Base-by-base conservation (phyloP, 148 eudicot species). In the Diospyros kaki region DNA sequence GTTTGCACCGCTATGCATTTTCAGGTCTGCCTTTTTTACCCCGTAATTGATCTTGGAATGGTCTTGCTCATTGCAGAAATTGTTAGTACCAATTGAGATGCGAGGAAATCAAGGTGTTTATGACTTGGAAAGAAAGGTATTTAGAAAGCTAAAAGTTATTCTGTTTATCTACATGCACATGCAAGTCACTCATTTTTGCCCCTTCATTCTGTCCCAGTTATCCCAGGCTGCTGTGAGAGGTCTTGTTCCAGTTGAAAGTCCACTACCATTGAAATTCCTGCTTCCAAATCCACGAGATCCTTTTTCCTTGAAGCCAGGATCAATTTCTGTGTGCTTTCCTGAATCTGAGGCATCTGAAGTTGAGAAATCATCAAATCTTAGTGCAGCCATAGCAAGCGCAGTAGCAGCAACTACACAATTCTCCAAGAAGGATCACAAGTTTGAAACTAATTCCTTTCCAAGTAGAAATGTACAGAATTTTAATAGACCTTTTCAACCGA, bases 31-130 rank as follows among this genome's bases (percentile, higher is more conserved):
- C 6, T 76, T 59, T 59, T 59, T 15, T 68, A 9, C 17, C 73
- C 51, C 2, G 56, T 59, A 17, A 40, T 3, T 38, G 50, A 52
- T 1, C 54, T 38, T 60, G 42, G 0, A 28, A 28, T 40, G 73
- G 4, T 67, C 41, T 72, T n/a, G 8, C 11, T 59, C 6, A 12
- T 64, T 77, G 81, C 89, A 91, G 97, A 87, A 73, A 77, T 74
- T 91, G 74, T 50, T 65, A 58, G 79, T 82, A 71, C 97, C 93
- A 64, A 70, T 89, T 58, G 88, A 89, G 76, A 89, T 88, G 97
- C 84, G 97, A 28, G 97, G 97, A 52, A 83, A 59, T 77, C 87
- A 87, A 71, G 93, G 93, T 62, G 88, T 91, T 42, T 91, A 89
- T 84, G 82, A 91, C 71, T 66, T 91, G 82, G 93, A 91, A 60